These are phyloP conservation scores for Phytophthora chlamydospora DNA, from an alignment of 352 stramenopile genomes.

Conservation along the genomic window DNA sequence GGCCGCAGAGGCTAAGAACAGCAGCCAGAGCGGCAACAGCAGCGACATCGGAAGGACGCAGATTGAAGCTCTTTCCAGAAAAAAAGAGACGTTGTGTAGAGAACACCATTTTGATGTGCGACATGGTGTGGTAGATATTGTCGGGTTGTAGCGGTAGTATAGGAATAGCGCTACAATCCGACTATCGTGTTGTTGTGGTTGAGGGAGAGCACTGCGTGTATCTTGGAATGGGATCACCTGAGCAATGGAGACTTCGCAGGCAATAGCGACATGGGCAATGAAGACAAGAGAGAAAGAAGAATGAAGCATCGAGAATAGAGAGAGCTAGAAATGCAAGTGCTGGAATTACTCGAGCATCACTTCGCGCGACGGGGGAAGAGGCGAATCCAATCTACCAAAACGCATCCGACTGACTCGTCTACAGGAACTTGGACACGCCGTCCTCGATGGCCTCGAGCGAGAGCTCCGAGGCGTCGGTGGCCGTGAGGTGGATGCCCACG, in stretches of 20 bases:
- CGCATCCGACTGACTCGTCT: slow-evolving; percentile 48
- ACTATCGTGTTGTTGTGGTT: slow-evolving; percentile 8
- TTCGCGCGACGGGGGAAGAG: slow-evolving; percentile 18
- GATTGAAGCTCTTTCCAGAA: slow-evolving; percentile 9
- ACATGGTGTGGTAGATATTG: too few species aligned
- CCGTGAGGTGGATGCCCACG: slow-evolving; percentile 95
- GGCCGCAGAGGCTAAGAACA: background rate
- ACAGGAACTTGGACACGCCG: slow-evolving; percentile 89
- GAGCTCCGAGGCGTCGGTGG: slow-evolving; percentile 91
- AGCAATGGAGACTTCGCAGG: too few species aligned
- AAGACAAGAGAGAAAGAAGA: background rate
- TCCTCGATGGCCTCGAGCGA: slow-evolving; percentile 80
- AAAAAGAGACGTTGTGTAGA: background rate
- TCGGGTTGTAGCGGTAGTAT: slow-evolving; percentile 8
- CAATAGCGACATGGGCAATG: background rate
- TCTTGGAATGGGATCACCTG: slow-evolving; percentile 2
- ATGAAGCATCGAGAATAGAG: too few species aligned
- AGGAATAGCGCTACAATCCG: slow-evolving; percentile 11
- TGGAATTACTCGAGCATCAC: slow-evolving; percentile 42
- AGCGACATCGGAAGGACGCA: background rate
- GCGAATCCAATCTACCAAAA: slow-evolving; percentile 42
- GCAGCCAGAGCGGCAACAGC: background rate
- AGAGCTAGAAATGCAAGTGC: slow-evolving; percentile 36
- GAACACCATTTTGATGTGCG: too few species aligned
- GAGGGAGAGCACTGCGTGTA: slow-evolving; percentile 11